Evolutionary conservation across 257 asterid species (phyloP), one percentile per base, ranked within the genome.

Genomic region (Osmanthus fragrans): DNA sequence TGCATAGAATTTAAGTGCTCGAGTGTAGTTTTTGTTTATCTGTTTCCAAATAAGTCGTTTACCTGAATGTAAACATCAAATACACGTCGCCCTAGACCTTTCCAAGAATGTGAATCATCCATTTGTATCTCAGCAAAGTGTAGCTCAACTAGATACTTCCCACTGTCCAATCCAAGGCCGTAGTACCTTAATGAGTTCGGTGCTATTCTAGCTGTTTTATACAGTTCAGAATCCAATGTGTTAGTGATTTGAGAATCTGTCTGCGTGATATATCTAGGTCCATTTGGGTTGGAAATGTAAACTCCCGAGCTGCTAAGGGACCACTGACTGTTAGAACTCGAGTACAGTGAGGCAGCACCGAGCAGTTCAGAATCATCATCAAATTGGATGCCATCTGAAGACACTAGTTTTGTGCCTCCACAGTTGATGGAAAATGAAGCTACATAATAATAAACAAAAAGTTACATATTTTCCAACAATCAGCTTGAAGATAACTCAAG

Each of bases 91-190:
- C 92, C 95, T 9, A 90, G 87, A 54, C 88, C 91, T 82, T 79
- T 85, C 92, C 95, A 88, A 42, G 95, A 84, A 29, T 71, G 72
- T 34, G 90, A 80, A 51, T 79, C 85, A 47, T 82, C 90, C 86
- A 88, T 88, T 75, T 88, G 88, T 73, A 90, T 85, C 89, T 90
- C 95, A 12, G 91, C 88, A 77, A 88, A 90, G 84, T 90, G 95
- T 75, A 90, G 88, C 76, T 86, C 84, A 11, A 90, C 69, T 39
- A 27, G 73, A 23, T 90, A 90, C 12, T 16, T 79, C n/a, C 91
- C 95, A 18, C 86, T 83, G 72, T 79, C 82, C 77, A 90, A 66
- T 30, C 92, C 87, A 2, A 90, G 87, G 73, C 95, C 95, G 15
- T 87, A 90, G 85, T 90, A 90, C 84, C 90, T 81, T 74, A 87